Evolutionary conservation across 2,329 filamentous ascomycete genomes (phyloP), one percentile per base, ranked within the genome.

Genomic region (Blumeriella jaapii): DNA sequence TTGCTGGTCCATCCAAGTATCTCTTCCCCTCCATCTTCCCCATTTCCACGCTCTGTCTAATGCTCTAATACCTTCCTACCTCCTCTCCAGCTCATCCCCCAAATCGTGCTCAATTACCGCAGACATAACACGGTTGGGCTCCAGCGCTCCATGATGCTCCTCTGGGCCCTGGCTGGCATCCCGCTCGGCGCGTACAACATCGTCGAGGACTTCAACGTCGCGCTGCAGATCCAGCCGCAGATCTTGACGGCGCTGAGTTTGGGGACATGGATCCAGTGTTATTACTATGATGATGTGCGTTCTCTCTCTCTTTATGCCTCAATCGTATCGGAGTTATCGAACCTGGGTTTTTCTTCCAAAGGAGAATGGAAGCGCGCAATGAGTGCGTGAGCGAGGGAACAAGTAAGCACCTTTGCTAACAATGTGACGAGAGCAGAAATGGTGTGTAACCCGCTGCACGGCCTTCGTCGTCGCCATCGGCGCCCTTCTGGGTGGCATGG

Each of bases 121-220:
- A 63, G 77, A 1, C 75, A 81, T 52, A 65, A 79, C 59, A 75
- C 76, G 1, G 68, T 63, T 1, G 78, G 77, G 0, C 61, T 82
- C 0, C 76, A 81, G 31, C 67, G 71, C 0, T 71, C 72, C 0
- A 81, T 82, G 77, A 82, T 82, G 76, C 68, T 82, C 53, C 62
- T 81, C 2, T 82, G 78, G 68, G 73, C 74, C 0, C 71, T 65
- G 59, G 78, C 78, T 1, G 78, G 78, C 0, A 70, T 82, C 0
- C 77, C 77, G 0, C 60, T 82, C 0, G 78, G 78, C 2, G 58
- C 46, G 47, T 65, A 47, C 33, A 58, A 57, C 30, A 52, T 55
- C 29, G 31, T 46, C 4, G 43, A 39, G 6, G 36, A 50, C 18
- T 55, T 58, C 38, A 57, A 56, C 28, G 42, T 55, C 17, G 54